A percentile compares a stretch with the other conserved stretches of the same genome.
Conservation (phyloP, 331 rosid genomes). For the Stylosanthes scabra region DNA sequence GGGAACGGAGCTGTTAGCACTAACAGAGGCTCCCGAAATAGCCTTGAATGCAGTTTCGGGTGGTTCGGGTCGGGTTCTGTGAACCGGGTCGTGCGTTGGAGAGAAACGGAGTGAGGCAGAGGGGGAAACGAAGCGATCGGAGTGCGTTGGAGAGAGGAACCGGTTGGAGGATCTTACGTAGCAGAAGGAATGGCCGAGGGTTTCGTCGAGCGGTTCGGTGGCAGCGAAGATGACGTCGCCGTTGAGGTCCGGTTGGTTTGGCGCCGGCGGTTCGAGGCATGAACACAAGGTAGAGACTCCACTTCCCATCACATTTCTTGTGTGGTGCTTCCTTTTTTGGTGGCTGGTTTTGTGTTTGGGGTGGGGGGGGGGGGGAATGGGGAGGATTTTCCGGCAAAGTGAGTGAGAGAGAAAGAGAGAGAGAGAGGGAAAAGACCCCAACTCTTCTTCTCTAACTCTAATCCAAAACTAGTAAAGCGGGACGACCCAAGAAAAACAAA, state of each 20-base stretch:
- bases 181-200: conserved; percentile 98
- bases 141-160: conserved; percentile 73
- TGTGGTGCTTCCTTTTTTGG: neutral
- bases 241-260: conserved; percentile 41
- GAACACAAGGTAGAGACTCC: conserved; percentile 75
- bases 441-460: neutral
- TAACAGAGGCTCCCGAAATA: conserved; percentile 95
- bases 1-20: conserved; percentile 88
- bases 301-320: conserved; percentile 88
- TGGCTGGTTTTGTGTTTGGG: conserved; percentile 45
- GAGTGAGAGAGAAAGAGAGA: conserved; percentile 36
- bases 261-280: conserved; percentile 78
- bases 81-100: conserved; percentile 60
- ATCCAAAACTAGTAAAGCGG: conserved; percentile 24
- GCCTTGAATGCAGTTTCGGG: conserved; percentile 78
- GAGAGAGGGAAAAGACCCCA: conserved; percentile 24
- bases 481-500: neutral
- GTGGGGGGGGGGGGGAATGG: conserved; percentile 27
- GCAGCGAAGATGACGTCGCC: conserved; percentile 64
- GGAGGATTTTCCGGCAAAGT: conserved; percentile 59
- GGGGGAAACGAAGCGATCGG: conserved; percentile 92
- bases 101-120: conserved; percentile 88
- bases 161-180: conserved; percentile 87
- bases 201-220: conserved; percentile 80
- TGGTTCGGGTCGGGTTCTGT: conserved; percentile 57